Conservation (phyloP, 2,329 filamentous ascomycete species). For the Berkeleyomyces rouxiae region DNA sequence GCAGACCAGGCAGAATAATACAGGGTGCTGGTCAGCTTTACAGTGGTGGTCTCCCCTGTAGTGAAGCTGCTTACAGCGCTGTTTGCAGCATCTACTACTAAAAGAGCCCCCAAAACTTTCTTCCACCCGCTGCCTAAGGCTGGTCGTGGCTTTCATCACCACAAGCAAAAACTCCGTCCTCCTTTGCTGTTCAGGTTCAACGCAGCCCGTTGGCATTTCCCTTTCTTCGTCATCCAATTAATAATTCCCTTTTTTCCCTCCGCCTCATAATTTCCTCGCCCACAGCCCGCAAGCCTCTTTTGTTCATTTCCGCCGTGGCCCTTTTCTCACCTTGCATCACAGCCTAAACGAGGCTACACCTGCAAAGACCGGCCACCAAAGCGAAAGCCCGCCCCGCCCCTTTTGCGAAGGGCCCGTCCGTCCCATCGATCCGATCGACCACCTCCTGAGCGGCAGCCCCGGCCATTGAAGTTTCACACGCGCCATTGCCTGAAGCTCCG, state of each 20-base stretch:
- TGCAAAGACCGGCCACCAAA: not conserved
- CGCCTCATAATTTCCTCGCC: not conserved
- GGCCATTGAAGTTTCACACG: not conserved
- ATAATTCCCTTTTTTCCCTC: not conserved
- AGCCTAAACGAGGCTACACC: not conserved
- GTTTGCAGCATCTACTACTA: too few relatives aligned
- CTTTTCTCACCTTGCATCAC: not conserved
- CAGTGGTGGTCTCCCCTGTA: too few relatives aligned
- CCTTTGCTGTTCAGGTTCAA: too few relatives aligned
- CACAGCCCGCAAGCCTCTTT: not conserved
- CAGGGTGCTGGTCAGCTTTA: too few relatives aligned
- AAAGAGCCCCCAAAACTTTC: too few relatives aligned
- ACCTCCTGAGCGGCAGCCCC: not conserved
- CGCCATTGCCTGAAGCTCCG: too few relatives aligned
- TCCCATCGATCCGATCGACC: not conserved
- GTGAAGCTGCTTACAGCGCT: too few relatives aligned
- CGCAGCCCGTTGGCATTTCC: not conserved
- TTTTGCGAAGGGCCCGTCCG: not conserved
- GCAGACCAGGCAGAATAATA: too few relatives aligned
- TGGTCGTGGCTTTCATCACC: too few relatives aligned
- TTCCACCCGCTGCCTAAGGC: too few relatives aligned
- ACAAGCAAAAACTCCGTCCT: too few relatives aligned
- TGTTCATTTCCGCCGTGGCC: not conserved
- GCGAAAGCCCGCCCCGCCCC: not conserved
- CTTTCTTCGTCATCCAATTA: not conserved